Base-by-base conservation (phyloP, 768 basidiomycete genomes). In the Suillus plorans region DNA sequence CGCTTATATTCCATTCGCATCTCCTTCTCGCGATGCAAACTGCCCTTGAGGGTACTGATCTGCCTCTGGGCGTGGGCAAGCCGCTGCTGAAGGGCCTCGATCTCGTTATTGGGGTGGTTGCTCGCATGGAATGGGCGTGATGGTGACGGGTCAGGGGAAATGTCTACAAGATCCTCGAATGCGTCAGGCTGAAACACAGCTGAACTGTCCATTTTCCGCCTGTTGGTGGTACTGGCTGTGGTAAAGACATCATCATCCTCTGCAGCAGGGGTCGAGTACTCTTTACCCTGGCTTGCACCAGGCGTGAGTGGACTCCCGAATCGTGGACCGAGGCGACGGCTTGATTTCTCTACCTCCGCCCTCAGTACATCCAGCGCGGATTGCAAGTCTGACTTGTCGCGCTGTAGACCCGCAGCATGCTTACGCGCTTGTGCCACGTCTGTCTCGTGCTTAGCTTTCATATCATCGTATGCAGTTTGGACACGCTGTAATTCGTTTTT, bases 351-450 rank as follows among this genome's bases (percentile, higher is more conserved):
- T 57, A 87, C 79, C 55, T 96, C 92, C 0, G 83, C 83, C 77
- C 91, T 93, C 72, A 93, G 74, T 4, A 82, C 80, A 70, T 97
- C 95, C 31, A 98, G 79, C 4, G 86, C 80, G 66, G 89, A 86
- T 73, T 96, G 92, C 47, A 99, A 81, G 69, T 99, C 97, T 34
- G 88, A 89, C 80, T 96, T 97, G 75, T 99, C 97, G 67, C 97
- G 86, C 69, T 90, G 88, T 31, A 98, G 82, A 31, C 91, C 89
- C 1, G 96, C 96, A 2, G 91, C 88, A 62, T 90, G 86, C 76
- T 93, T 93, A 56, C 95, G 85, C 69, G 94, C 92, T 66, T 92
- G 90, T 4, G 97, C 97, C 64, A 98, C 85, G 67, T 97, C 95
- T 16, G 95, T 94, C 78, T 99, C 97, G 72, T 98, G 95, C 75